Percentiles rank a stretch among this genome's conserved stretches.
phyloP scores from a whole-genome alignment of 2,329 filamentous ascomycete genomes.

The Trichocomaceae sp. region DNA sequence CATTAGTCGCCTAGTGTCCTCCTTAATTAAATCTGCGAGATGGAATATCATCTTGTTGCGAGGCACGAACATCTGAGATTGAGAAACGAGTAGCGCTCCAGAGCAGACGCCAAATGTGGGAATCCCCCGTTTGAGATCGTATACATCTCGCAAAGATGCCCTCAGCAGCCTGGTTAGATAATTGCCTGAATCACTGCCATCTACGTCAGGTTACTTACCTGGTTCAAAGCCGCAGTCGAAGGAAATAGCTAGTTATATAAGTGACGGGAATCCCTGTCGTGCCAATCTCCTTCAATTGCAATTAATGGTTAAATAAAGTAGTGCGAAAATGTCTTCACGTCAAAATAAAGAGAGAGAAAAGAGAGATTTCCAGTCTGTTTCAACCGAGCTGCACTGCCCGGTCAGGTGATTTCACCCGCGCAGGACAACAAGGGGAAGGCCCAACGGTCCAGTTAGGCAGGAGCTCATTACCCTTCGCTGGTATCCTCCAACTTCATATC shows the following conservation, averaged over 20 bases:
- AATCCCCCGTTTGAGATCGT: not conserved
- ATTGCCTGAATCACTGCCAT: not conserved
- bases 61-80: no score
- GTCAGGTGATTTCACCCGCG: not conserved
- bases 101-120: not conserved
- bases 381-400: not conserved
- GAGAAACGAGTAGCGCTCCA: no score
- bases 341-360: no score
- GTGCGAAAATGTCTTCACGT: not conserved
- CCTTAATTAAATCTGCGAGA: no score
- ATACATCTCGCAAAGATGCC: not conserved
- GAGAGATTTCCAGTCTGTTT: not conserved
- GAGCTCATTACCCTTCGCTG: not conserved
- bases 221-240: no score
- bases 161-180: not conserved
- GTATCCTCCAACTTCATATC: slow-evolving; percentile 6
- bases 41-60: no score
- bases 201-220: not conserved
- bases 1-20: no score
- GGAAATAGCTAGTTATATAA: not conserved
- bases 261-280: not conserved
- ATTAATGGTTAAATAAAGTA: not conserved
- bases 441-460: not conserved
- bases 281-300: not conserved
- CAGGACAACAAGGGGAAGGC: not conserved